Evolutionary conservation across 345 rosid species (phyloP).

Genomic region (Eucalyptus viminalis): DNA sequence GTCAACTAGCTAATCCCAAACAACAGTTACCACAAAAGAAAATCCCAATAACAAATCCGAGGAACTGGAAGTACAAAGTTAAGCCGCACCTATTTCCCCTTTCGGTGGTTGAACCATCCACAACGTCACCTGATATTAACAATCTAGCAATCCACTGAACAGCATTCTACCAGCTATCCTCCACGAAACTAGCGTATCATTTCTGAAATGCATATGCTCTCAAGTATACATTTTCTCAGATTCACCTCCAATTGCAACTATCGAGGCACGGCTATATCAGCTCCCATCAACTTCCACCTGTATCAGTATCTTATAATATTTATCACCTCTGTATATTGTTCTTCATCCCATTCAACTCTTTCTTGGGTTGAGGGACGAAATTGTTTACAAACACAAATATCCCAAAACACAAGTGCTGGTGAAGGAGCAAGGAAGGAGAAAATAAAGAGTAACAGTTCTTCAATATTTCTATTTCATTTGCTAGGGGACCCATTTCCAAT

Average conservation of each 20-base stretch:
- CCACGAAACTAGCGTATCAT: background rate
- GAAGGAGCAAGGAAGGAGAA: background rate
- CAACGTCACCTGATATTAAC: background rate
- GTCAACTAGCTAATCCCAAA: background rate
- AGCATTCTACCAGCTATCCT: background rate
- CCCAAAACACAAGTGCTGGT: background rate
- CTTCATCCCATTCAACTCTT: background rate
- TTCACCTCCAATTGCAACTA: background rate
- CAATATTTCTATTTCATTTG: background rate
- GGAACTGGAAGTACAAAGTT: background rate
- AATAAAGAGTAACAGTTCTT: background rate
- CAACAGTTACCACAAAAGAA: background rate
- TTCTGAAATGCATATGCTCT: background rate
- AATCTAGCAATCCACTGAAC: background rate
- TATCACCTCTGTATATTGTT: background rate
- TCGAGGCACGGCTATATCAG: background rate
- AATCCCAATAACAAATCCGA: background rate
- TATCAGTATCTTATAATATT: background rate
- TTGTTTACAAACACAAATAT: background rate
- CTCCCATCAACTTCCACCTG: background rate
- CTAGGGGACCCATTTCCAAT: background rate
- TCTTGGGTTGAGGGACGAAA: background rate
- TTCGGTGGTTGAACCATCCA: background rate
- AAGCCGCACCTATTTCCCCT: background rate
- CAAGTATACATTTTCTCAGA: background rate